Percentiles rank a stretch among this genome's conserved stretches.
These are phyloP conservation scores for Pseudogymnoascus sp. DNA, from an alignment of 2,329 filamentous ascomycete species.

Conservation along the genomic window DNA sequence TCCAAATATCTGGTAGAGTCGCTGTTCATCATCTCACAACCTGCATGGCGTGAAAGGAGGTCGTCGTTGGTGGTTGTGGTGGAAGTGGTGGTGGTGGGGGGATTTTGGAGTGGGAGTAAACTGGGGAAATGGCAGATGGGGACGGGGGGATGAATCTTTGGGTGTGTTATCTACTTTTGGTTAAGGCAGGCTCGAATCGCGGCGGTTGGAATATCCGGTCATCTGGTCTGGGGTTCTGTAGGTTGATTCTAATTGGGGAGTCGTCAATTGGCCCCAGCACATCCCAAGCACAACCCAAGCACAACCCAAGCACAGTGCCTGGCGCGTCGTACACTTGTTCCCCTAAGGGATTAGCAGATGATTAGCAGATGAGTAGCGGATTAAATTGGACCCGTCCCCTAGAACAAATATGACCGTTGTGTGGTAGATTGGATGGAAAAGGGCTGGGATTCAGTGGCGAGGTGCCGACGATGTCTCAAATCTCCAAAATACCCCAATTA, in stretches of 20 bases:
- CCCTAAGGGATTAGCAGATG: not conserved
- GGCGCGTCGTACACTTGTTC: not conserved
- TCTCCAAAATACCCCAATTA: not conserved
- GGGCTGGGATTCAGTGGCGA: not conserved
- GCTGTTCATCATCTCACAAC: slow-evolving; percentile 5
- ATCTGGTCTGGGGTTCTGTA: not conserved
- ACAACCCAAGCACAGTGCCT: not conserved
- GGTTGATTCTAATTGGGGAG: not conserved
- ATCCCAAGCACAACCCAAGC: not conserved
- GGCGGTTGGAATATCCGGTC: not conserved
- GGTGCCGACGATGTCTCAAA: not conserved
- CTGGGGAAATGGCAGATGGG: not conserved
- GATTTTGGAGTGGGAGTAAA: not conserved
- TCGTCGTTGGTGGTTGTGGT: not conserved
- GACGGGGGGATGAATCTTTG: not conserved
- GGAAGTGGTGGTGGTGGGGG: not conserved
- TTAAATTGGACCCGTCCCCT: not conserved
- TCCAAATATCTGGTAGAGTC: not conserved
- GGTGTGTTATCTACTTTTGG: not conserved
- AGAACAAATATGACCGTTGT: not conserved
- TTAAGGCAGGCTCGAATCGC: not conserved
- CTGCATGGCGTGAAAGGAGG: not conserved
- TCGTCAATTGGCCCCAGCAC: not conserved
- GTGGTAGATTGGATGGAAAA: not conserved
- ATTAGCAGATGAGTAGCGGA: not conserved